These are phyloP conservation scores for Pythium monospermum DNA, from an alignment of 352 stramenopile species.

Conservation along the genomic window DNA sequence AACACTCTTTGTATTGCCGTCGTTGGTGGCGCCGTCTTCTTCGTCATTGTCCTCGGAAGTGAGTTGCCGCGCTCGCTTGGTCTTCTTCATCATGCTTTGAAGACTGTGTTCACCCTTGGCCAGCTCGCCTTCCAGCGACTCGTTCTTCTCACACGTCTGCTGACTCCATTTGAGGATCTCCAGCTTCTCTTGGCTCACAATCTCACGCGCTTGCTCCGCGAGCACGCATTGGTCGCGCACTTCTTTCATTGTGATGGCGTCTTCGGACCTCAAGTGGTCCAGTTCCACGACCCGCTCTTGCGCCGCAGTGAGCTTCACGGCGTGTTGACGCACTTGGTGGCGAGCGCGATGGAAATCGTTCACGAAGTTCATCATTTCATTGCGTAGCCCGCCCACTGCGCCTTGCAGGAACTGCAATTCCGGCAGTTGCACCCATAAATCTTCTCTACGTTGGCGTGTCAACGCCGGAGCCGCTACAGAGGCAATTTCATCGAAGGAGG, in stretches of 20 bases:
- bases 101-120: constrained; percentile 23
- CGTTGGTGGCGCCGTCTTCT: background rate
- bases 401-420: constrained; percentile 53
- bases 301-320: constrained; percentile 27
- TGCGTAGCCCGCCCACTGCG: constrained; percentile 36
- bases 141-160: constrained; percentile 45
- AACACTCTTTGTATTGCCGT: no score
- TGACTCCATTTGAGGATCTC: constrained; percentile 64
- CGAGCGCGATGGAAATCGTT: constrained; percentile 39
- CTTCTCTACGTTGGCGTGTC: constrained; percentile 10
- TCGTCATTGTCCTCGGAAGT: background rate
- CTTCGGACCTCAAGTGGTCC: constrained; percentile 35
- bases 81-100: constrained; percentile 20
- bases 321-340: constrained; percentile 31
- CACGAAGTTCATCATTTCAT: constrained; percentile 44
- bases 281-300: constrained; percentile 30
- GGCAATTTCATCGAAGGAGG: background rate
- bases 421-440: constrained; percentile 20
- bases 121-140: constrained; percentile 35
- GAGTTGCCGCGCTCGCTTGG: constrained; percentile 11
- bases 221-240: constrained; percentile 37
- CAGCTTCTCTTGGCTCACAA: constrained; percentile 49
- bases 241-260: constrained; percentile 32
- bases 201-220: constrained; percentile 56
- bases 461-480: background rate